Conservation (phyloP, 345 rosid species). For the Cardiospermum halicacabum region DNA sequence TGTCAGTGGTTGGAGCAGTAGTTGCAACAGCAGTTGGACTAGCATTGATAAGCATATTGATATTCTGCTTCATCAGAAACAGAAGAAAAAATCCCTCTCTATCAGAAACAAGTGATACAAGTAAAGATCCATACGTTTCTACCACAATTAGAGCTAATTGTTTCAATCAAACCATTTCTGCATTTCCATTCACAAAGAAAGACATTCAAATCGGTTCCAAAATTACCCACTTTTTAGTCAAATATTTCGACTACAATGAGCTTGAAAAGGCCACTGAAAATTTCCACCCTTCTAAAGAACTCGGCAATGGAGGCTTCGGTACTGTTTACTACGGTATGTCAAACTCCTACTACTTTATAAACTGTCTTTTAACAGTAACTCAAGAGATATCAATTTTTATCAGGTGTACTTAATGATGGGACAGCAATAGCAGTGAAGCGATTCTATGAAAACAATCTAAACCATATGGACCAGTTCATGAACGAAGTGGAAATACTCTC, state of each 20-base stretch:
- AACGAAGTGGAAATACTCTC: constrained; percentile 71
- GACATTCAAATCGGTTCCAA: not conserved
- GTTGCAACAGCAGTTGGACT: not conserved
- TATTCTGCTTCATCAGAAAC: not conserved
- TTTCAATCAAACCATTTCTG: no score
- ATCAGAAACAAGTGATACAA: no score
- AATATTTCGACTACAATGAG: constrained; percentile 30
- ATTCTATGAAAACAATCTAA: constrained; percentile 26
- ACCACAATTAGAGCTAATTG: no score
- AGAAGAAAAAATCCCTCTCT: no score
- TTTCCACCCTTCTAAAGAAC: constrained; percentile 66
- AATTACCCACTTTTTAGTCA: not conserved
- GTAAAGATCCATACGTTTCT: no score
- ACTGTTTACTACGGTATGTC: constrained; percentile 81
- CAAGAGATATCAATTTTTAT: no score
- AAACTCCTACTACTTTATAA: no score
- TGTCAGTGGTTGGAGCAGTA: not conserved
- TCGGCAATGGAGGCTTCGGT: constrained; percentile 94
- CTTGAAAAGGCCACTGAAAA: constrained; percentile 76
- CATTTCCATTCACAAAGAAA: not conserved
- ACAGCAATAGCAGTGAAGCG: constrained; percentile 78
- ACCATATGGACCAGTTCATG: constrained; percentile 55
- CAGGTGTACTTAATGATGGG: constrained; percentile 66
- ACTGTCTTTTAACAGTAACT: no score
- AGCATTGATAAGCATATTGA: not conserved